Evolutionary conservation across 176 grass and related monocot genomes (phyloP), one percentile per base, ranked within the genome.

Genomic region (Pharus latifolius): DNA sequence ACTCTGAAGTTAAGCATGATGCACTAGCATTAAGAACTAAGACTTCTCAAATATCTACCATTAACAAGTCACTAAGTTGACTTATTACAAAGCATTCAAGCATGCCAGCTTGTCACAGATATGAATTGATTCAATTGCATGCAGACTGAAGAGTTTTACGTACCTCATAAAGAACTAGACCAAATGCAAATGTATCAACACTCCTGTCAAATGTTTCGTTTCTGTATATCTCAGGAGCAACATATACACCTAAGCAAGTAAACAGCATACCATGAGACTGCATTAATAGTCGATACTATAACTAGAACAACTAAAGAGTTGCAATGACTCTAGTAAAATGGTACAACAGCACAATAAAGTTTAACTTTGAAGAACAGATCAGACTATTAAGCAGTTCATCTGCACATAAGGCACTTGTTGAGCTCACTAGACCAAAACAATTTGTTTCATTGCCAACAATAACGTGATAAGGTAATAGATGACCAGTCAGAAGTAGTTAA

Each of bases 151-250:
- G 45, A 52, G 20, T 57, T 46, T 59, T 22, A 56, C 57, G 23
- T 75, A 99, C 95, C 95, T 94, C 87, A 19, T 94, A 99, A 67
- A 99, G 84, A 85, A 99, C 88, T 25, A 99, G 72, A 86, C 95
- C 78, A 18, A 94, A 99, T 65, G 90, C 86, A 80, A 94, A 99
- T 60, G 50, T 69, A 88, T 99, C 95, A 47, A 69, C 84, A 79
- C 87, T 82, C 85, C 87, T 91, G 72, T 90, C 82, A 78, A 99
- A 91, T 70, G 52, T 49, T 88, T 88, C 84, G 2, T 94, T 91
- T 75, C 43, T 99, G 84, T 82, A 99, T 46, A 99, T 66, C 64
- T 99, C 95, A 24, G 95, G 95, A 80, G 87, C 84, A 17, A 69
- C 57, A 66, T 99, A 99, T 54, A 58, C 35, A 88, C 79, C 90